Conservation (phyloP, 768 basidiomycete species). For the Tephrocybe rancida region DNA sequence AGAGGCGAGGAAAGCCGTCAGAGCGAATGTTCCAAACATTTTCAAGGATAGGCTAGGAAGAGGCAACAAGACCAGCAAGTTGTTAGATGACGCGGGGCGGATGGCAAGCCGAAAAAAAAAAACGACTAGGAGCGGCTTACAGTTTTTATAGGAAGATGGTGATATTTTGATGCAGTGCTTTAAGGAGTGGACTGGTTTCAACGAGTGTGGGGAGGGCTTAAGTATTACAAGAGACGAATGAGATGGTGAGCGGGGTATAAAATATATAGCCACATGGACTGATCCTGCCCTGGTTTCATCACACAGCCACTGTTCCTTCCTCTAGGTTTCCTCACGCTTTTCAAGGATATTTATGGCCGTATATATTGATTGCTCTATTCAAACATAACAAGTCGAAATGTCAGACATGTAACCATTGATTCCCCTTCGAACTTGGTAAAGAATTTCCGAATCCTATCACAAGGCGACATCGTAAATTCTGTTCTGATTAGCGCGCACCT, state of each 20-base stretch:
- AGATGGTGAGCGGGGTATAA: conserved; percentile 12
- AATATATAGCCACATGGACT: conserved; percentile 7
- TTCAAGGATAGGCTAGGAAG: conserved; percentile 8
- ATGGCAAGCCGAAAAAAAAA: conserved; percentile 9
- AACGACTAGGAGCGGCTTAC: conserved; percentile 1
- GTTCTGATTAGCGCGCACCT: too few relatives aligned
- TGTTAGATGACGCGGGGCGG: conserved; percentile 10
- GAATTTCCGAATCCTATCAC: too few relatives aligned
- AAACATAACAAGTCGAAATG: too few relatives aligned
- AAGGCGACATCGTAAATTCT: too few relatives aligned
- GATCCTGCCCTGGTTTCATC: conserved; percentile 8
- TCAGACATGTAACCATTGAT: too few relatives aligned
- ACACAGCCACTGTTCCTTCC: conserved; percentile 16
- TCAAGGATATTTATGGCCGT: neutral
- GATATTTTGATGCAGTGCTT: neutral
- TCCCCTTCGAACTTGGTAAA: too few relatives aligned
- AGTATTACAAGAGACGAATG: neutral
- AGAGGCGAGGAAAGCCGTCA: conserved; percentile 40
- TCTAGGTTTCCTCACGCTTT: neutral
- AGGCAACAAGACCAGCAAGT: conserved; percentile 15
- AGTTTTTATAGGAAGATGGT: neutral
- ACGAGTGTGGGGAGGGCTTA: conserved; percentile 6
- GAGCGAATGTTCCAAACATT: conserved; percentile 42
- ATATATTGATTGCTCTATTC: too few relatives aligned
- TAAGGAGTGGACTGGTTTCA: conserved; percentile 14